Percentiles rank a stretch among this genome's conserved stretches.
phyloP scores from a whole-genome alignment of 2,329 filamentous ascomycete genomes.

The Fonsecaea multimorphosa region DNA sequence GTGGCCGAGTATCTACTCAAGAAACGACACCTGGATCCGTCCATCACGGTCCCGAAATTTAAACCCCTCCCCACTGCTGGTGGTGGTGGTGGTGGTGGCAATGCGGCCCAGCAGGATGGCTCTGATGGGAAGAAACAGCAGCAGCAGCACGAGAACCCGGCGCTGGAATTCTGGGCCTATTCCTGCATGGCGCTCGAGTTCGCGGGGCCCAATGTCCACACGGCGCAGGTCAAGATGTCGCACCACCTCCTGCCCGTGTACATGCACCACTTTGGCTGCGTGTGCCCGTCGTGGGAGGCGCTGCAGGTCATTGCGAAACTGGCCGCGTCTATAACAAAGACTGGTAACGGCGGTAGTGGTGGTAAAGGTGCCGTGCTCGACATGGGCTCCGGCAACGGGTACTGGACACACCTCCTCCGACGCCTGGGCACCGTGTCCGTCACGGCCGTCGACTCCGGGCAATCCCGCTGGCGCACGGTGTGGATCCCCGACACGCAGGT shows the following conservation, averaged over 20 bases:
- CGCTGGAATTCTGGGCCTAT: slow-evolving; percentile 71
- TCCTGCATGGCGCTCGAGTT: slow-evolving; percentile 68
- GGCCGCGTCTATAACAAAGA: too few relatives aligned
- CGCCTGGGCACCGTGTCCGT: slow-evolving; percentile 62
- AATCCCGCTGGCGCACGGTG: slow-evolving; percentile 70
- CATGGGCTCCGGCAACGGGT: slow-evolving; percentile 74
- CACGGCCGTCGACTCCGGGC: slow-evolving; percentile 69
- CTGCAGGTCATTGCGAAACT: slow-evolving; percentile 66
- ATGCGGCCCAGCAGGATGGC: background rate
- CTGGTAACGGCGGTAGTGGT: too few relatives aligned
- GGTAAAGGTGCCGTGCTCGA: slow-evolving; percentile 66
- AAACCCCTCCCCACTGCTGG: slow-evolving; percentile 47
- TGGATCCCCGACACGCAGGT: slow-evolving; percentile 73
- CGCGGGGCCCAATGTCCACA: slow-evolving; percentile 62
- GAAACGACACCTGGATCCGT: slow-evolving; percentile 56
- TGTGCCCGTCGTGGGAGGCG: slow-evolving; percentile 70
- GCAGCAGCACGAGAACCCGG: slow-evolving; percentile 64
- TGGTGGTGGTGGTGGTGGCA: background rate
- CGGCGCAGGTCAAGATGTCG: slow-evolving; percentile 60
- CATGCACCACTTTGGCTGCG: slow-evolving; percentile 81
- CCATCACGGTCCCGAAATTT: slow-evolving; percentile 45
- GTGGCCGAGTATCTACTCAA: slow-evolving; percentile 63
- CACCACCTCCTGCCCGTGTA: slow-evolving; percentile 75
- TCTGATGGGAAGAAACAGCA: slow-evolving; percentile 43
- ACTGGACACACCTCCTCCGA: slow-evolving; percentile 76